phyloP scores from a whole-genome alignment of 768 basidiomycete species.

The Tubosaeta sp. region DNA sequence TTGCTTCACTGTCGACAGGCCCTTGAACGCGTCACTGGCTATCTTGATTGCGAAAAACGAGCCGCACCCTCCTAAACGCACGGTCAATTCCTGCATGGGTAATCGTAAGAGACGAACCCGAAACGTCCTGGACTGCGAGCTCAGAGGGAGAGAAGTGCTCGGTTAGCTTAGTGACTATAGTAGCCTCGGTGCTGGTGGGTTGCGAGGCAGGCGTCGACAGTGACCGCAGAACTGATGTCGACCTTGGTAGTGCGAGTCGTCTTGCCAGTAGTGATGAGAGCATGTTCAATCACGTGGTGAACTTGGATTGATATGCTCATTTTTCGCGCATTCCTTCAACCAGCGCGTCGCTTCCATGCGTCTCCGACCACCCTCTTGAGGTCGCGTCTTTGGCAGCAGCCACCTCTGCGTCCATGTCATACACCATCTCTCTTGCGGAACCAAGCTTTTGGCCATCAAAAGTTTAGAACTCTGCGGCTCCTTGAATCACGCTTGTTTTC shows the following conservation, averaged over 20 bases:
- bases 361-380: slow-evolving; percentile 3
- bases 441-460: not conserved
- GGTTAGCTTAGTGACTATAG: slow-evolving; percentile 68
- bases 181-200: slow-evolving; percentile 38
- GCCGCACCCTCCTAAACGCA: slow-evolving; percentile 83
- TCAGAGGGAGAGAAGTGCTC: slow-evolving; percentile 74
- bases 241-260: slow-evolving; percentile 27
- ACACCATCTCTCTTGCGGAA: slow-evolving; percentile 6
- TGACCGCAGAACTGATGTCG: slow-evolving; percentile 26
- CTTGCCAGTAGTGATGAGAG: slow-evolving; percentile 31
- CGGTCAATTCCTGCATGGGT: slow-evolving; percentile 2
- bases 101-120: slow-evolving; percentile 54
- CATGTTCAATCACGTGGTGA: slow-evolving; percentile 20
- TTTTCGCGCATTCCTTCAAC: slow-evolving; percentile 18
- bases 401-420: not conserved
- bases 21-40: slow-evolving; percentile 80
- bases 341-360: slow-evolving; percentile 11
- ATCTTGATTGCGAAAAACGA: slow-evolving; percentile 93
- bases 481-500: slow-evolving; percentile 39
- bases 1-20: slow-evolving; percentile 84
- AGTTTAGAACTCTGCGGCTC: slow-evolving; percentile 7
- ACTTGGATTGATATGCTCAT: slow-evolving; percentile 16
- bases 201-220: slow-evolving; percentile 24
- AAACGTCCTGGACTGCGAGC: slow-evolving; percentile 90
- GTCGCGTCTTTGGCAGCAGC: slow-evolving; percentile 7